Conservation (phyloP, 495 filamentous ascomycete species). For the Choiromyces venosus region DNA sequence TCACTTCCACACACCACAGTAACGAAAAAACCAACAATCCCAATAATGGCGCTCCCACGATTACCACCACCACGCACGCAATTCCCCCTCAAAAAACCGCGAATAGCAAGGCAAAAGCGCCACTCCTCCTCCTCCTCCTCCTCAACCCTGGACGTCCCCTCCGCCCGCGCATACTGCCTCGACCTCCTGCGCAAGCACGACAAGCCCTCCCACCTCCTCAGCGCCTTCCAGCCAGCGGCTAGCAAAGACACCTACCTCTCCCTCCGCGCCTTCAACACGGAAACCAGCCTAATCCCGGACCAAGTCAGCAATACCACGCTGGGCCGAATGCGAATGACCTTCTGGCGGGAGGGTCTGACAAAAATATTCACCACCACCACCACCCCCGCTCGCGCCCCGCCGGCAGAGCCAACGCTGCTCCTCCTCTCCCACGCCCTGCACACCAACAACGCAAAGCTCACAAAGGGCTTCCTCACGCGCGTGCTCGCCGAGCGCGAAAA, state of each 20-base stretch:
- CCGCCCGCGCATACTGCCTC: constrained; percentile 54
- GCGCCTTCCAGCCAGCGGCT: constrained; percentile 68
- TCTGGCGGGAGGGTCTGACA: constrained; percentile 81
- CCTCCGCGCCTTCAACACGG: constrained; percentile 86
- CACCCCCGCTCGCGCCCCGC: constrained; percentile 36
- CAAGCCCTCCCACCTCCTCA: constrained; percentile 77
- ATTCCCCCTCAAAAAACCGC: background rate
- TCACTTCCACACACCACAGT: background rate
- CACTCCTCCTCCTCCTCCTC: constrained; percentile 4
- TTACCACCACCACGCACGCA: background rate
- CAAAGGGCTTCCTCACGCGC: constrained; percentile 70
- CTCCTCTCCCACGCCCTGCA: constrained; percentile 65
- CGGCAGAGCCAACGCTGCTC: constrained; percentile 86
- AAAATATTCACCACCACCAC: constrained; percentile 44
- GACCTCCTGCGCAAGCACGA: constrained; percentile 65
- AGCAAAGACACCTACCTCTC: constrained; percentile 78
- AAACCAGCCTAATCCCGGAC: constrained; percentile 81
- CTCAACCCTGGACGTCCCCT: constrained; percentile 30
- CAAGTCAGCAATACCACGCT: constrained; percentile 73
- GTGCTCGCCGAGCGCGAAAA: constrained; percentile 64
- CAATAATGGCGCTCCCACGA: background rate
- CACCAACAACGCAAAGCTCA: constrained; percentile 13
- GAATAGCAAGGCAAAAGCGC: background rate
- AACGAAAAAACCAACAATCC: background rate
- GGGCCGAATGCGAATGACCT: constrained; percentile 82